A percentile compares a stretch with the other conserved stretches of the same genome.
Conservation (phyloP, 768 basidiomycete genomes). For the Heimioporus sp. region DNA sequence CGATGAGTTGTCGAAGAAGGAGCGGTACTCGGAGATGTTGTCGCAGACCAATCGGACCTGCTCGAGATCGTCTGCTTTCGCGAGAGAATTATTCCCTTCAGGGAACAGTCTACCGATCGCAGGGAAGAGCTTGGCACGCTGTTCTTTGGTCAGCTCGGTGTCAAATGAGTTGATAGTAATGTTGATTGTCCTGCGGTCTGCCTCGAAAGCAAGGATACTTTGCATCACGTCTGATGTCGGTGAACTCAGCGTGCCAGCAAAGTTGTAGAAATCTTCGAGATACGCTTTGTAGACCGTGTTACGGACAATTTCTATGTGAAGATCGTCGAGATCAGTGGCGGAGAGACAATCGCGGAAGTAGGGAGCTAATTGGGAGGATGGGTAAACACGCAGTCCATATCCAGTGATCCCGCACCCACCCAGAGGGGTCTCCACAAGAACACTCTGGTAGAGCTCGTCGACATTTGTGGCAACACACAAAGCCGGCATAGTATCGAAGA, state of each 20-base stretch:
- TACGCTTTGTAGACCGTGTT: constrained; percentile 99
- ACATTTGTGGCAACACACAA: constrained; percentile 99
- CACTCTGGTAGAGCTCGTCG: constrained; percentile 95
- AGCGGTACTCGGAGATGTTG: constrained; percentile 82
- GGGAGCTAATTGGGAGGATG: constrained; percentile 51
- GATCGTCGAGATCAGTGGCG: constrained; percentile 94
- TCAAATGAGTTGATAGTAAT: constrained; percentile 99
- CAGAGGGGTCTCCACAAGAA: constrained; percentile 94
- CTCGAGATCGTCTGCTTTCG: constrained; percentile 93
- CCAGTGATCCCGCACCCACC: constrained; percentile 51
- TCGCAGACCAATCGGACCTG: constrained; percentile 89
- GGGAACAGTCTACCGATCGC: constrained; percentile 92
- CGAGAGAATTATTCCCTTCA: constrained; percentile 91
- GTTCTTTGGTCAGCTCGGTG: constrained; percentile 92
- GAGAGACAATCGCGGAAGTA: constrained; percentile 97
- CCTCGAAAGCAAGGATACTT: constrained; percentile 90
- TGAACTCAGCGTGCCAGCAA: constrained; percentile 72
- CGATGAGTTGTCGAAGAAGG: constrained; percentile 72
- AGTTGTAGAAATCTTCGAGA: constrained; percentile 94
- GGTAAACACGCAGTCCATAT: constrained; percentile 2
- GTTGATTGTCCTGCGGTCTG: constrained; percentile 94
- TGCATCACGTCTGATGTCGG: constrained; percentile 94
- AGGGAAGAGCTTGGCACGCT: constrained; percentile 92
- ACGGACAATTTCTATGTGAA: constrained; percentile 99
- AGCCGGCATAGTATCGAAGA: constrained; percentile 98